phyloP scores from a whole-genome alignment of 2,329 filamentous ascomycete genomes.

The Curvularia verruculosa region DNA sequence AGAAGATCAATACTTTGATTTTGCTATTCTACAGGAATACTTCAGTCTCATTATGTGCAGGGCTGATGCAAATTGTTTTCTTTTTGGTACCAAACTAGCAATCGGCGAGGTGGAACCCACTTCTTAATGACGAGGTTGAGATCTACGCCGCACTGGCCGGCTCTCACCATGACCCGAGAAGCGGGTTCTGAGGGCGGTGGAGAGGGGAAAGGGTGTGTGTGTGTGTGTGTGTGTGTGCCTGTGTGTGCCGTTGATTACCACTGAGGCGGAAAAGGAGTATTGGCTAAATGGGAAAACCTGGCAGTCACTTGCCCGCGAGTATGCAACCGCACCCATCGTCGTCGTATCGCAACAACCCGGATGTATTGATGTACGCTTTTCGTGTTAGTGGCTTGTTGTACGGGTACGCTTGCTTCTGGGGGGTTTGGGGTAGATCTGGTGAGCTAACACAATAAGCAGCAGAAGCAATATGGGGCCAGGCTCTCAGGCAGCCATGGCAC shows the following conservation, averaged over 20 bases:
- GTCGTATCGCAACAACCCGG: background rate
- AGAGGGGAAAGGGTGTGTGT: background rate
- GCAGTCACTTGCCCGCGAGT: background rate
- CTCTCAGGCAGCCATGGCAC: constrained; percentile 8
- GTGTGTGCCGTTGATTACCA: background rate
- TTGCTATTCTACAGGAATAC: background rate
- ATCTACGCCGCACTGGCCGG: constrained; percentile 13
- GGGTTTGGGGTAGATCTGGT: background rate
- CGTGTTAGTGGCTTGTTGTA: constrained; percentile 4
- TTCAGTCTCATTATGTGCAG: background rate
- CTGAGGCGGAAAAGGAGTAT: constrained; percentile 7
- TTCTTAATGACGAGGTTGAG: constrained; percentile 9
- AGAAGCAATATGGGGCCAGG: constrained; percentile 1
- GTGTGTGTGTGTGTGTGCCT: no score
- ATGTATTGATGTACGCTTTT: constrained; percentile 12
- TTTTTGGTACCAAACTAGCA: background rate
- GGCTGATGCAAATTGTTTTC: background rate
- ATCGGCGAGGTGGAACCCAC: background rate
- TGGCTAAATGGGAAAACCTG: constrained; percentile 17
- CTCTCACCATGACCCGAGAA: constrained; percentile 5
- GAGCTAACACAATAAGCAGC: constrained; percentile 1
- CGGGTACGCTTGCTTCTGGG: constrained; percentile 4
- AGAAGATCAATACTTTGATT: background rate
- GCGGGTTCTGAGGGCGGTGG: background rate
- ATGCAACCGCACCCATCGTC: constrained; percentile 2